Conservation (phyloP, 225 moss, liverwort and hornwort species). For the Polytrichum commune region DNA sequence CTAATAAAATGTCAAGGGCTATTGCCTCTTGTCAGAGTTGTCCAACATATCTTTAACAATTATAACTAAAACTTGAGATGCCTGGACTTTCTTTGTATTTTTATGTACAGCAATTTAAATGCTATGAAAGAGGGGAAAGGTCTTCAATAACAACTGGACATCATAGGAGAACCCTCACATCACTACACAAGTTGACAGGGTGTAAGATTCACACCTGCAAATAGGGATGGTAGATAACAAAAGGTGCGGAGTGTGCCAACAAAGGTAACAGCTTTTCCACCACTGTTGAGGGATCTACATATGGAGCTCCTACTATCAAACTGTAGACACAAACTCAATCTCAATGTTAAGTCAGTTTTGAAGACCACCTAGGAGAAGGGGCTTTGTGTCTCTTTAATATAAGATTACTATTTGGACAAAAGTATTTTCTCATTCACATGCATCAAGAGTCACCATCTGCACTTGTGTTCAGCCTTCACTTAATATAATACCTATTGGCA, state of each 20-base stretch:
- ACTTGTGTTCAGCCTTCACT: too few relatives aligned
- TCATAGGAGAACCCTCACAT: too few relatives aligned
- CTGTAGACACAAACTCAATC: constrained; percentile 34
- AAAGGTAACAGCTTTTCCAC: constrained; percentile 79
- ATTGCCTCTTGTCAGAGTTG: neutral
- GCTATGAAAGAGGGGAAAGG: neutral
- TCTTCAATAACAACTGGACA: too few relatives aligned
- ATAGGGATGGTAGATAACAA: constrained; percentile 89
- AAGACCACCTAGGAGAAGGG: too few relatives aligned
- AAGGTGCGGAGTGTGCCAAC: constrained; percentile 85
- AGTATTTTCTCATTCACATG: too few relatives aligned
- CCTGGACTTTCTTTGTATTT: neutral
- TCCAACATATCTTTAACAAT: neutral
- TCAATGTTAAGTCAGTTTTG: too few relatives aligned
- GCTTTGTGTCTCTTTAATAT: too few relatives aligned
- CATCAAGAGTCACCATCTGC: too few relatives aligned
- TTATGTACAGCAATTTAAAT: too few relatives aligned
- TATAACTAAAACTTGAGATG: neutral
- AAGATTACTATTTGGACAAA: too few relatives aligned
- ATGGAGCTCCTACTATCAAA: constrained; percentile 87
- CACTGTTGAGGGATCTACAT: constrained; percentile 76
- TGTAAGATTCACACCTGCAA: constrained; percentile 54
- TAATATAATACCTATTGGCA: too few relatives aligned
- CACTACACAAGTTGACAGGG: neutral
- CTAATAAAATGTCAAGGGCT: neutral